These are phyloP conservation scores for Pelargonium australe DNA, from an alignment of 441 rosid genomes.

Conservation along the genomic window DNA sequence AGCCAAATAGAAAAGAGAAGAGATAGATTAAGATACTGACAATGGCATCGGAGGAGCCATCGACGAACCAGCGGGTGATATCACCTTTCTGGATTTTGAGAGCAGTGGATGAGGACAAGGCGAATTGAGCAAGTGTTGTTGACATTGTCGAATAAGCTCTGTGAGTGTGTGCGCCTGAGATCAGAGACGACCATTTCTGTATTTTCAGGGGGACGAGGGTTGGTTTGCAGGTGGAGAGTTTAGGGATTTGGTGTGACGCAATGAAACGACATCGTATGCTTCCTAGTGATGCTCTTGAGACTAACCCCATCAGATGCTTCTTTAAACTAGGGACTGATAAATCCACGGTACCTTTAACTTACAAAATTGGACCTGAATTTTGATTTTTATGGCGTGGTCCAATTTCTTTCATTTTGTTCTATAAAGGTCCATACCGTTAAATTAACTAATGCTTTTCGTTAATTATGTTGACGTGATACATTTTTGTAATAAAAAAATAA, in stretches of 20 bases:
- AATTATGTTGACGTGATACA: no score
- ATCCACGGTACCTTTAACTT: no score
- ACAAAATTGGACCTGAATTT: no score
- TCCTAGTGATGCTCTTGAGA: no score
- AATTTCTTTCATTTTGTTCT: no score
- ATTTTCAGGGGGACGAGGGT: not conserved
- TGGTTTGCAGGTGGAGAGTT: not conserved
- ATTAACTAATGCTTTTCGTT: no score
- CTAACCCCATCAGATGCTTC: no score
- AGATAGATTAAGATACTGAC: conserved; percentile 29
- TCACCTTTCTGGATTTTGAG: conserved; percentile 69
- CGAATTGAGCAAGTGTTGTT: conserved; percentile 30
- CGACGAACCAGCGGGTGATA: conserved; percentile 73
- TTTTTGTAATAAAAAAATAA: no score
- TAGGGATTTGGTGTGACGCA: not conserved
- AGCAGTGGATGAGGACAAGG: conserved; percentile 40
- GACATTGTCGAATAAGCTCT: conserved; percentile 31
- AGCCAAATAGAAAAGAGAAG: conserved; percentile 5
- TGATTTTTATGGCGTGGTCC: no score
- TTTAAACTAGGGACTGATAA: no score
- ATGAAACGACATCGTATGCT: not conserved
- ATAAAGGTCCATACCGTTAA: no score
- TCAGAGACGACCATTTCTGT: not conserved
- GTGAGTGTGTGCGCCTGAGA: conserved; percentile 7
- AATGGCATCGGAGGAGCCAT: conserved; percentile 76